Evolutionary conservation across 371 early-diverging fungal genomes (phyloP).

Genomic region (Apophysomyces ossiformis): DNA sequence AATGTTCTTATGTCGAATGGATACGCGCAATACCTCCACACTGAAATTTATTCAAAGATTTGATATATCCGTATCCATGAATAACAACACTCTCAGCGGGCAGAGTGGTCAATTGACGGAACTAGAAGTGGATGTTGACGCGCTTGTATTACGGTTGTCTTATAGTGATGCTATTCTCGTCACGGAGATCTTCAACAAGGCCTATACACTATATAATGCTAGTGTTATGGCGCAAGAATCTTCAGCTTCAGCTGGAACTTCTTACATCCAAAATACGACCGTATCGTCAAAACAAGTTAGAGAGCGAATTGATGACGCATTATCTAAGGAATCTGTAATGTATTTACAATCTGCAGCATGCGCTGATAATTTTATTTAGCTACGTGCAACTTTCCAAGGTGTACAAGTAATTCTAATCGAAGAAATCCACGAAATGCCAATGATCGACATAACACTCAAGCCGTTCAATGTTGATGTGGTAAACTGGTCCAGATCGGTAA

Average conservation of each 20-base stretch:
- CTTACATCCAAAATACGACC: background rate
- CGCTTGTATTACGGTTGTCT: conserved; percentile 71
- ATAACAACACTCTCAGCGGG: conserved; percentile 43
- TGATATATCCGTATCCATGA: conserved; percentile 80
- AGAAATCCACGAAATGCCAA: conserved; percentile 90
- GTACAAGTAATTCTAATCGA: conserved; percentile 89
- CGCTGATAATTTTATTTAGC: conserved; percentile 16
- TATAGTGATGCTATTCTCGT: conserved; percentile 88
- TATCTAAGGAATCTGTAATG: conserved; percentile 25
- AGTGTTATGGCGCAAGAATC: conserved; percentile 10
- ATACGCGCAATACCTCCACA: conserved; percentile 75
- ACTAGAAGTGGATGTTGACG: conserved; percentile 64
- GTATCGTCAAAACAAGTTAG: conserved; percentile 1
- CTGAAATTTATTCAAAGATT: conserved; percentile 91
- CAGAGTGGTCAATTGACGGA: conserved; percentile 33
- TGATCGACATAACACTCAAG: conserved; percentile 84
- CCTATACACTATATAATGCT: conserved; percentile 59
- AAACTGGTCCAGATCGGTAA: conserved; percentile 85
- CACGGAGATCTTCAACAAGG: conserved; percentile 81
- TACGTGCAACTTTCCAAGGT: conserved; percentile 71
- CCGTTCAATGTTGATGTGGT: conserved; percentile 78
- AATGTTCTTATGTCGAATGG: conserved; percentile 93
- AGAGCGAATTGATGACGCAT: conserved; percentile 17
- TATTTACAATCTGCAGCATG: no score
- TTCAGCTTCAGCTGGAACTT: background rate